Base-by-base conservation (phyloP, 2,329 filamentous ascomycete species). In the Xylaria arbuscula region DNA sequence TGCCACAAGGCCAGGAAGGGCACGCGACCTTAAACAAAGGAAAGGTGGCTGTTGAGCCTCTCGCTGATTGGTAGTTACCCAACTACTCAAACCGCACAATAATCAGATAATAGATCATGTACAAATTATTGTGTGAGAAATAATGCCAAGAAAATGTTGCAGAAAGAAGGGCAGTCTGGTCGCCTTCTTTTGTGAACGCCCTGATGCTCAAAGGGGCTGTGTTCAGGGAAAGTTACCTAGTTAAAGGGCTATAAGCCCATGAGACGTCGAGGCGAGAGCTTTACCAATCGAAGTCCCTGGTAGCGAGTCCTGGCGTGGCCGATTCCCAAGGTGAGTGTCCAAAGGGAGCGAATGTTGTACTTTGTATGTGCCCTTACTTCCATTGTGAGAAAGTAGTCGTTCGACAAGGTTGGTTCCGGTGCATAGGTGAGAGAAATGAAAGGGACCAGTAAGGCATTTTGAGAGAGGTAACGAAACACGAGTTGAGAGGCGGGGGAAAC, bases 91-190 rank as follows among this genome's bases (percentile, higher is more conserved):
- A 17, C 0, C 42, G 15, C 32, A 60, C 65, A 65, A 68, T 64
- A 61, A 65, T 57, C 53, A 32, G 10, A 2, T 48, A 45, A 19
- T 36, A 59, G n/a, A 10, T 34, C n/a, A 42, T 34, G 1, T 11
- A 32, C 15, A 59, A 15, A 42, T 3, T 10, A 24, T 19, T 3
- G 55, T 45, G 47, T 59, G 65, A 36, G 64, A 64, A 68, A 70
- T 58, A 56, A 63, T 42, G 48, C 24, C 61, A 34, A 1, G 45
- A 70, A 54, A 56, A 51, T 19, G 19, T 2, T 36, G 45, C 6
- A 7, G 22, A 51, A 36, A 51, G 56, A 51, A 4, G 47, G 38
- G n/a, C 6, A 45, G 48, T 42, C n/a, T 62, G 56, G 65, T 68
- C 65, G 68, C 68, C 61, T 68, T 38, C 40, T 59, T n/a, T 19